Conservation (phyloP, 2,329 filamentous ascomycete species). For the Phaeomoniella chlamydospora region DNA sequence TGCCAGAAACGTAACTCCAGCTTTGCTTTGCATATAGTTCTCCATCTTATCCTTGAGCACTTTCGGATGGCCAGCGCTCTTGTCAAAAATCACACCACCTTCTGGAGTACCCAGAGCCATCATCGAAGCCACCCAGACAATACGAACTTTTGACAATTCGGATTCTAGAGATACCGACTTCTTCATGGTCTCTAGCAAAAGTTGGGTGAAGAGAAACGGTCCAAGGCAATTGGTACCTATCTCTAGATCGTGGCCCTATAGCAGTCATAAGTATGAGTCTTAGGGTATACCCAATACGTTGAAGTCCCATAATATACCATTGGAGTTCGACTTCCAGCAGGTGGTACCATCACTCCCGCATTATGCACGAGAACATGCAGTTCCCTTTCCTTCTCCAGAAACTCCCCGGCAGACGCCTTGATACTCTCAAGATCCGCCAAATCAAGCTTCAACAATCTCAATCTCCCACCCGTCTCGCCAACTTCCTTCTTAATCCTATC, state of each 20-base stretch:
- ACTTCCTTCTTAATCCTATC: too few species aligned
- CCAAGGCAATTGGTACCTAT: constrained; percentile 22
- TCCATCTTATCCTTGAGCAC: not conserved
- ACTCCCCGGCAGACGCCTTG: constrained; percentile 20
- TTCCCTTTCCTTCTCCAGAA: constrained; percentile 20
- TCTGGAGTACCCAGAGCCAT: constrained; percentile 4
- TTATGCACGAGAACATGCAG: constrained; percentile 32
- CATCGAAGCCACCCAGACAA: constrained; percentile 12
- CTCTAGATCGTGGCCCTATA: constrained; percentile 21
- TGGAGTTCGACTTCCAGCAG: too few species aligned
- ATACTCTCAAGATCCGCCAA: constrained; percentile 28
- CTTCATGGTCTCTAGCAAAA: constrained; percentile 18
- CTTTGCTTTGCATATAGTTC: constrained; percentile 2
- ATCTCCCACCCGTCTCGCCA: too few species aligned
- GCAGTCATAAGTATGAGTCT: constrained; percentile 17
- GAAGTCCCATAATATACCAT: too few species aligned
- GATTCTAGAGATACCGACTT: constrained; percentile 11
- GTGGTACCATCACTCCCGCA: too few species aligned
- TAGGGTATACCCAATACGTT: constrained; percentile 18
- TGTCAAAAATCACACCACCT: not conserved
- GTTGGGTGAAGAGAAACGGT: constrained; percentile 22
- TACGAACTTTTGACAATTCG: too few species aligned
- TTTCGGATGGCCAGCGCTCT: too few species aligned
- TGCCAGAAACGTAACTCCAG: constrained; percentile 4
- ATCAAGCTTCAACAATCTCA: constrained; percentile 21